Percentiles rank a stretch among this genome's conserved stretches.
phyloP scores from a whole-genome alignment of 495 filamentous ascomycete genomes.

The Peziza echinospora region DNA sequence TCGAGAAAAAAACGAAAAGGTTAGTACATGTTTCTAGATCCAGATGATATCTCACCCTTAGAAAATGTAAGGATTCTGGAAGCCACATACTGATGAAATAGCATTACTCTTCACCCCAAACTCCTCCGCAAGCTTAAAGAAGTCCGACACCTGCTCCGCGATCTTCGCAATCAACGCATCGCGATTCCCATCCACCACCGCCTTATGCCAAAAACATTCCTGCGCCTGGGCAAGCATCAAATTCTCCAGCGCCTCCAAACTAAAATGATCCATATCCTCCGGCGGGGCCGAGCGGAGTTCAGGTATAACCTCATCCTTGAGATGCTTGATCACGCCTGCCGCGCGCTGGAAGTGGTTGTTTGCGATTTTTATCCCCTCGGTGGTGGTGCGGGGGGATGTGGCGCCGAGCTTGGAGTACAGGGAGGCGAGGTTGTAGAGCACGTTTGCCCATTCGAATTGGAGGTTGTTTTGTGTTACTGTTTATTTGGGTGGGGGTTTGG shows the following conservation, averaged over 20 bases:
- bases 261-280: constrained; percentile 86
- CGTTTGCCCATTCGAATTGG: constrained; percentile 82
- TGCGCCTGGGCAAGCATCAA: constrained; percentile 80
- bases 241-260: constrained; percentile 61
- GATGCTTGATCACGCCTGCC: constrained; percentile 62
- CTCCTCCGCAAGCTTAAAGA: constrained; percentile 68
- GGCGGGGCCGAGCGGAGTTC: constrained; percentile 70
- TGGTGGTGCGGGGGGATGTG: constrained; percentile 44
- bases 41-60: no score
- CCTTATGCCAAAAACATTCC: constrained; percentile 96
- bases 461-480: constrained; percentile 69
- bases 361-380: constrained; percentile 68
- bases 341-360: constrained; percentile 81
- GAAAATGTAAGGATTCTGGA: no score
- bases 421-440: constrained; percentile 79
- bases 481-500: no score
- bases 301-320: constrained; percentile 58
- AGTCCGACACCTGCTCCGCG: constrained; percentile 77
- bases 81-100: no score
- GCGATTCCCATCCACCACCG: constrained; percentile 81
- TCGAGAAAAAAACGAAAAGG: no score
- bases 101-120: constrained; percentile 69
- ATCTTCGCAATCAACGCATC: constrained; percentile 79
- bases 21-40: no score
- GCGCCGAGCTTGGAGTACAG: constrained; percentile 85